phyloP scores from a whole-genome alignment of 345 rosid species.

The Lepidium aucheri region DNA sequence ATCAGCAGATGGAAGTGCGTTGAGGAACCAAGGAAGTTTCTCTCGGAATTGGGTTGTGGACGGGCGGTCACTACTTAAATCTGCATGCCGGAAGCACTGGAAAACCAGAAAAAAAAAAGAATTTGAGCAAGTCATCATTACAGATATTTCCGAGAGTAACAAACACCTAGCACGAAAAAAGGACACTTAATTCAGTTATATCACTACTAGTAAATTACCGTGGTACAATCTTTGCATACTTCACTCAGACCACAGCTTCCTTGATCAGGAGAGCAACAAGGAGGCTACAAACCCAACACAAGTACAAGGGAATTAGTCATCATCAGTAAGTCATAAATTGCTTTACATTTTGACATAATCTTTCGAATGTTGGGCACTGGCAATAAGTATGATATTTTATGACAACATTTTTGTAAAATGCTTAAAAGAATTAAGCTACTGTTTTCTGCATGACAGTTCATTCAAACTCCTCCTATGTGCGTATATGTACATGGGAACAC shows the following conservation, averaged over 20 bases:
- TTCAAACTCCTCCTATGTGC: background rate
- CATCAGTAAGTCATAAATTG: background rate
- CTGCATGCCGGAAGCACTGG: slow-evolving; percentile 93
- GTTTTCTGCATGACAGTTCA: background rate
- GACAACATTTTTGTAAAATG: background rate
- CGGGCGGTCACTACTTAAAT: slow-evolving; percentile 77
- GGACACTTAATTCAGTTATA: background rate
- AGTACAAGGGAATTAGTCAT: background rate
- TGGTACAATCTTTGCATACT: slow-evolving; percentile 92
- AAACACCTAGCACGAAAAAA: background rate
- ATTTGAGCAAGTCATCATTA: background rate
- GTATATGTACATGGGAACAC: background rate
- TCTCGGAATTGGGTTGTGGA: slow-evolving; percentile 75
- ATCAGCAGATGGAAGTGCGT: slow-evolving; percentile 87
- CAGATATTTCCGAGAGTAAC: background rate
- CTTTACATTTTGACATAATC: background rate
- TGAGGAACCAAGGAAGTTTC: slow-evolving; percentile 97
- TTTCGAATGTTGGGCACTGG: background rate
- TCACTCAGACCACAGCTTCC: slow-evolving; percentile 56
- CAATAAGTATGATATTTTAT: background rate
- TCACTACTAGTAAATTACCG: slow-evolving; percentile 44
- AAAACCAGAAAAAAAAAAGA: slow-evolving; percentile 13
- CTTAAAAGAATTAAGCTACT: background rate
- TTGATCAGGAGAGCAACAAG: slow-evolving; percentile 66
- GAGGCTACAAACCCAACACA: slow-evolving; percentile 49